phyloP scores from a whole-genome alignment of 345 rosid species.

The Bruguiera gymnorhiza region DNA sequence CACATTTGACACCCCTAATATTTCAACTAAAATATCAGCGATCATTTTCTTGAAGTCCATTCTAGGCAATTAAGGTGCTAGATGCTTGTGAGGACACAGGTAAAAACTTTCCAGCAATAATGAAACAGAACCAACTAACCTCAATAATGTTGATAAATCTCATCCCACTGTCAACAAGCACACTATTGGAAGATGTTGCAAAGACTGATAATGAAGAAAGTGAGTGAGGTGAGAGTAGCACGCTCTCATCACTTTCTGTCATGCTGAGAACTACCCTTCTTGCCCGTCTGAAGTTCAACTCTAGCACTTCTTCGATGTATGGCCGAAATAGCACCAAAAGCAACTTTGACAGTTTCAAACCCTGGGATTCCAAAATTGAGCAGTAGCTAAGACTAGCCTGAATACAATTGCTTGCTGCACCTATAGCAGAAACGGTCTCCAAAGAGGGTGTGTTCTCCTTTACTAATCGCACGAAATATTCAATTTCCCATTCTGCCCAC shows the following conservation, averaged over 20 bases:
- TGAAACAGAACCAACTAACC: conserved; percentile 43
- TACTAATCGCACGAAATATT: conserved; percentile 71
- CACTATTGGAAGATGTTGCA: conserved; percentile 51
- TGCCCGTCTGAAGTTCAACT: conserved; percentile 83
- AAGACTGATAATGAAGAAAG: conserved; percentile 57
- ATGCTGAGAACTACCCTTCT: conserved; percentile 59
- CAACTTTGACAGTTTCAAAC: conserved; percentile 72
- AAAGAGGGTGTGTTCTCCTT: conserved; percentile 80
- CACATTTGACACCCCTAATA: too few species aligned
- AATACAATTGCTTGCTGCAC: conserved; percentile 69
- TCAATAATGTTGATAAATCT: conserved; percentile 73
- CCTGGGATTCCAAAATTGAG: conserved; percentile 74
- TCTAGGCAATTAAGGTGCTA: neutral
- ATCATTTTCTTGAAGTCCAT: too few species aligned
- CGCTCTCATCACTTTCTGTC: conserved; percentile 53
- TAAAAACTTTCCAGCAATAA: neutral
- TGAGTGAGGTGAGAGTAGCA: conserved; percentile 48
- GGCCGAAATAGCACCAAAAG: conserved; percentile 84
- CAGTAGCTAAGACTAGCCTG: conserved; percentile 82
- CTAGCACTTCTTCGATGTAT: conserved; percentile 85
- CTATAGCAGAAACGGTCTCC: conserved; percentile 68
- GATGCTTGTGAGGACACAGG: neutral
- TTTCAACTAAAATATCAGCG: too few species aligned
- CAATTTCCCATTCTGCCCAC: conserved; percentile 96
- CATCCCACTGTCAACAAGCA: conserved; percentile 70